These are phyloP conservation scores for Vigna angularis DNA, from an alignment of 306 rosid genomes.

Conservation along the genomic window DNA sequence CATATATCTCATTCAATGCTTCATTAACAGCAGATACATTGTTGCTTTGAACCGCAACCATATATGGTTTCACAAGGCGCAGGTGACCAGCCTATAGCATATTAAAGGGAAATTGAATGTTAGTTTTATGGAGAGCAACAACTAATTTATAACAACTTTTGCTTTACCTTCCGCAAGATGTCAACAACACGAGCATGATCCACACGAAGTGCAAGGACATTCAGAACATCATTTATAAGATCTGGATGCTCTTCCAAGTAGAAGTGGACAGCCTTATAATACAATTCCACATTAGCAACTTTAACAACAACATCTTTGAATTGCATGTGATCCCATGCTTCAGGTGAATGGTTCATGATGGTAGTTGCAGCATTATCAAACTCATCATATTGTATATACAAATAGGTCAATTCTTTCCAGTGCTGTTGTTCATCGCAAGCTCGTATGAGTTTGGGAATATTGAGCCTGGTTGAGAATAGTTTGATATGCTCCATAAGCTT, in stretches of 20 bases:
- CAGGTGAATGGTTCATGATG: constrained; percentile 99
- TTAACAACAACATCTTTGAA: constrained; percentile 94
- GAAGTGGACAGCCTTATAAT: constrained; percentile 98
- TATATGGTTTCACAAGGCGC: constrained; percentile 98
- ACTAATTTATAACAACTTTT: constrained; percentile 12
- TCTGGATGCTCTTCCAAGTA: constrained; percentile 99
- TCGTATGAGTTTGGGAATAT: constrained; percentile 96
- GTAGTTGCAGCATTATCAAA: constrained; percentile 99
- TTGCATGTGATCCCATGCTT: constrained; percentile 99
- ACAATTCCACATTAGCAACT: constrained; percentile 95
- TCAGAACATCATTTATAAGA: constrained; percentile 95
- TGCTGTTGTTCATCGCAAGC: constrained; percentile 99
- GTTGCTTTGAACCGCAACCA: constrained; percentile 99
- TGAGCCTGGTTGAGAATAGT: constrained; percentile 93
- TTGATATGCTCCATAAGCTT: constrained; percentile 99
- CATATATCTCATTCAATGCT: constrained; percentile 95
- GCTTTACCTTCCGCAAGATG: constrained; percentile 91
- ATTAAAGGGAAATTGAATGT: constrained; percentile 21
- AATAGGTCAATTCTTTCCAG: constrained; percentile 93
- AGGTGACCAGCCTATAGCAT: constrained; percentile 88
- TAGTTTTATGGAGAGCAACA: constrained; percentile 14
- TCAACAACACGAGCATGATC: constrained; percentile 98
- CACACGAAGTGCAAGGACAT: constrained; percentile 98
- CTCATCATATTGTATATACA: constrained; percentile 98
- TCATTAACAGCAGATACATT: constrained; percentile 98